Evolutionary conservation across 495 filamentous ascomycete genomes (phyloP), one percentile per base, ranked within the genome.

Genomic region (Neurospora pannonica): DNA sequence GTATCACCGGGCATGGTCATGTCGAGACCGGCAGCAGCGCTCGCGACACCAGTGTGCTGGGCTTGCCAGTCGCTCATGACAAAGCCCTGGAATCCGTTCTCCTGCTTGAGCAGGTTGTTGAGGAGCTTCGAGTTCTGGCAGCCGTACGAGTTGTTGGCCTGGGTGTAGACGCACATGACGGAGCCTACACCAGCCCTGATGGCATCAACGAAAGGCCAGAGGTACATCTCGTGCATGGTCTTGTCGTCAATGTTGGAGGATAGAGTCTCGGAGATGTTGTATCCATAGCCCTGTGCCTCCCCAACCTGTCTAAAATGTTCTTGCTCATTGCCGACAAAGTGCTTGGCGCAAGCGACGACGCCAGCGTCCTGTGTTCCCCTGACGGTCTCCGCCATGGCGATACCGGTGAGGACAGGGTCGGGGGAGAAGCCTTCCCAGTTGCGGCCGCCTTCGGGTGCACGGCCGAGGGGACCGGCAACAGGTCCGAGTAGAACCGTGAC

Each of bases 1-100:
- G 90, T 88, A 78, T 99, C 96, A 74, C 96, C 95, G 46, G 96
- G 95, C 95, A 98, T 98, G 11, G 90, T 89, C 94, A 97, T 97
- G 79, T 99, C 95, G 69, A 98, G 82, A 72, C 96, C 96, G 70
- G 96, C 96, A 36, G 94, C 84, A 38, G 93, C 92, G 73, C 86
- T 86, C 38, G 89, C 87, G 21, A 92, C 94, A 79, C 96, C 96
- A 21, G 91, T 89, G 81, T 97, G 92, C 78, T 97, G 94, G 7
- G 93, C 94, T 79, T 88, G 85, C 94, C 94, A 97, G 79, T 97
- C 94, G 75, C 89, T 94, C 92, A 95, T 93, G 76, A 95, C 86
- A 79, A 97, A 97, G 11, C 95, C 95, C 84, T 98, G 96, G 87
- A 97, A 99, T 38, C 92, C 95, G 8, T 98, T 87, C 80, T 99